Conservation (phyloP, 345 rosid species). For the Boechera retrofracta region DNA sequence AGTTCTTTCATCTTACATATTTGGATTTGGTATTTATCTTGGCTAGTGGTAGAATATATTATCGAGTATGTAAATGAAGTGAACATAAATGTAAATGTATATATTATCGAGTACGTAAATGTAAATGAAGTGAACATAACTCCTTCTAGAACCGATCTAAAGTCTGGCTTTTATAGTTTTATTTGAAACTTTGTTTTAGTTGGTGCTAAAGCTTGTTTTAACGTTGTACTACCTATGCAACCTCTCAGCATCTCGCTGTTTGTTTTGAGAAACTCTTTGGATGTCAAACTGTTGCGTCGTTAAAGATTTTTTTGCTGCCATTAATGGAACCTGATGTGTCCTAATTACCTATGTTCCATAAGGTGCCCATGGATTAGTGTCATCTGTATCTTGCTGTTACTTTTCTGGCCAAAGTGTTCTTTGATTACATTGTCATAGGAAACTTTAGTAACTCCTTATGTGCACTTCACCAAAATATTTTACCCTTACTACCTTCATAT, state of each 20-base stretch:
- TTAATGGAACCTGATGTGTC: background rate
- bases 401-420: constrained; percentile 2
- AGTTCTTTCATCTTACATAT: background rate
- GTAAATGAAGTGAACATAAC: background rate
- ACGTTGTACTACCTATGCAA: constrained; percentile 3
- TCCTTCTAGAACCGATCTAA: constrained; percentile 1
- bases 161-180: background rate
- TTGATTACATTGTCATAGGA: background rate
- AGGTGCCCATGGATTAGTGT: constrained; percentile 3
- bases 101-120: background rate
- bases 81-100: background rate
- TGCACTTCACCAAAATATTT: background rate
- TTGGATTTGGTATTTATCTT: background rate
- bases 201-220: constrained; percentile 25
- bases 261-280: background rate
- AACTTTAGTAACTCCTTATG: background rate
- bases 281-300: background rate
- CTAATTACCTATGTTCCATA: constrained; percentile 6
- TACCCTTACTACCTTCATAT: background rate
- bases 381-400: background rate
- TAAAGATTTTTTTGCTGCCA: constrained; percentile 2
- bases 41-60: constrained; percentile 14
- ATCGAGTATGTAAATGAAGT: background rate
- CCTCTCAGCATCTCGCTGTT: constrained; percentile 2
- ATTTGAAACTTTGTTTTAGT: constrained; percentile 4